Conservation (phyloP, 176 grass and related monocot species). For the Bolboschoenus planiculmis region DNA sequence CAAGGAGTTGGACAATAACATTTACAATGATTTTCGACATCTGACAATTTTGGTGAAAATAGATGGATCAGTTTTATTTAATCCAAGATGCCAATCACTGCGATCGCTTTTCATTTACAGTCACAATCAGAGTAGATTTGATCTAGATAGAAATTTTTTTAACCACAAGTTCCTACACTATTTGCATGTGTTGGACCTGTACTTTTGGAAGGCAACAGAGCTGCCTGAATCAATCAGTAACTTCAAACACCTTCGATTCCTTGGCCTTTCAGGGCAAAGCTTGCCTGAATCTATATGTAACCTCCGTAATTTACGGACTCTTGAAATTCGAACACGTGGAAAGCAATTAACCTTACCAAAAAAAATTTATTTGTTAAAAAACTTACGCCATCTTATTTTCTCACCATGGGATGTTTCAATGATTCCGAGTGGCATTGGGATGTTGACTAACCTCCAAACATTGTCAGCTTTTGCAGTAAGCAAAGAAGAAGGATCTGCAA, state of each 20-base stretch:
- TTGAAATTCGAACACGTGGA: background rate
- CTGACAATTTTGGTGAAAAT: background rate
- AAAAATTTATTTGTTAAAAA: conserved; percentile 6
- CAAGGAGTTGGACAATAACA: background rate
- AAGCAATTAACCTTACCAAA: conserved; percentile 28
- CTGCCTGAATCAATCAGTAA: conserved; percentile 12
- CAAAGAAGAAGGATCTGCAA: background rate
- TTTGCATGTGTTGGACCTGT: conserved; percentile 14
- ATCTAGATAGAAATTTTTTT: conserved; percentile 19
- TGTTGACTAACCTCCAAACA: background rate
- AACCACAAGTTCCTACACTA: background rate
- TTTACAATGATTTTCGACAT: background rate
- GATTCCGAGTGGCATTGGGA: conserved; percentile 8
- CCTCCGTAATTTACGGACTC: conserved; percentile 31
- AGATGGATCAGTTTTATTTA: background rate
- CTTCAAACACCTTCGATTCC: conserved; percentile 41
- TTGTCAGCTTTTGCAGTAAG: background rate
- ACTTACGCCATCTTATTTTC: conserved; percentile 24
- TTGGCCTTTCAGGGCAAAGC: conserved; percentile 15
- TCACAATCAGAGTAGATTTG: conserved; percentile 22
- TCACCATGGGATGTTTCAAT: background rate
- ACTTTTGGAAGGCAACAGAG: conserved; percentile 1
- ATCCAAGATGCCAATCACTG: background rate
- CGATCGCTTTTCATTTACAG: conserved; percentile 1
- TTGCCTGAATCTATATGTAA: conserved; percentile 32